Percentiles rank a stretch among this genome's conserved stretches.
Evolutionary conservation across 257 asterid species (phyloP).

Genomic region (Capsicum chinense): DNA sequence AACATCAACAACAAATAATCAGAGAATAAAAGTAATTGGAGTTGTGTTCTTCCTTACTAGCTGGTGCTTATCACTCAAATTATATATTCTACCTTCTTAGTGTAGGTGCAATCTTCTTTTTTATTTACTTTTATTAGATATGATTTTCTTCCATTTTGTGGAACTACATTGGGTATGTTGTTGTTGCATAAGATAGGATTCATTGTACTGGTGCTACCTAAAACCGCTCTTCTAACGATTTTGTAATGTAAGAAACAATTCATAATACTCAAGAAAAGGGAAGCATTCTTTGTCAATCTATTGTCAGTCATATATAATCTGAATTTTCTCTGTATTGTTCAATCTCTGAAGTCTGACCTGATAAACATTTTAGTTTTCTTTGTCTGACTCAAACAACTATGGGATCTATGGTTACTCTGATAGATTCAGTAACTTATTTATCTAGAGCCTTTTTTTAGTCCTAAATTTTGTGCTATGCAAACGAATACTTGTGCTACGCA

Average conservation of each 20-base stretch:
- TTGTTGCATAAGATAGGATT: background rate
- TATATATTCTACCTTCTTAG: background rate
- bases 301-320: background rate
- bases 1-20: background rate
- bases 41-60: background rate
- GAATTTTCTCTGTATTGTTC: constrained; percentile 1
- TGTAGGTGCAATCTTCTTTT: background rate
- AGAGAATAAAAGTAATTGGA: background rate
- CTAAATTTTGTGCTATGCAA: background rate
- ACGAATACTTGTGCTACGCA: background rate
- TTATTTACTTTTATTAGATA: background rate
- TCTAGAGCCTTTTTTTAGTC: background rate
- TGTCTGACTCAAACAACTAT: background rate
- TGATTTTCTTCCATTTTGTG: background rate
- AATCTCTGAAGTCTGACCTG: background rate
- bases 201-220: background rate
- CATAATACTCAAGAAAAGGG: background rate
- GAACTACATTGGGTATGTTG: background rate
- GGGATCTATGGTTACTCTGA: constrained; percentile 3
- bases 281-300: constrained; percentile 13
- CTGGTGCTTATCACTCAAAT: constrained; percentile 13
- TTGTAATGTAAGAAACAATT: constrained; percentile 1
- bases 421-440: constrained; percentile 4
- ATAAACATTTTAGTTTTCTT: background rate
- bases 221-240: background rate